phyloP scores from a whole-genome alignment of 2,329 filamentous ascomycete genomes.

The Fusarium pilosicola region DNA sequence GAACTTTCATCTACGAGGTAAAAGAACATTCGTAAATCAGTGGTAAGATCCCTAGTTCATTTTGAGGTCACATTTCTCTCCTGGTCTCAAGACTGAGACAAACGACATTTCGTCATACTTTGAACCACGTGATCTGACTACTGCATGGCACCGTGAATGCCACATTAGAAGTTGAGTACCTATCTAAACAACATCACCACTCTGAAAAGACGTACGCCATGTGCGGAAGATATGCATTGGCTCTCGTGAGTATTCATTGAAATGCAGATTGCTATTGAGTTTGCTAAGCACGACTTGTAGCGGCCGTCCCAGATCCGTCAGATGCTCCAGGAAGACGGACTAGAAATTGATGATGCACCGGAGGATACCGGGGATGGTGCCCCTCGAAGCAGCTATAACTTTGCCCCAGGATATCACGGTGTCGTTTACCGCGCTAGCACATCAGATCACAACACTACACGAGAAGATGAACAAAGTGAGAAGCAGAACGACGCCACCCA shows the following conservation, averaged over 20 bases:
- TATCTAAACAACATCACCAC: not conserved
- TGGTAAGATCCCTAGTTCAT: not conserved
- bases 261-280: not conserved
- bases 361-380: slow-evolving; percentile 71
- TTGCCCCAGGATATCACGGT: slow-evolving; percentile 87
- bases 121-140: slow-evolving; percentile 10
- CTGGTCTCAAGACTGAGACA: not conserved
- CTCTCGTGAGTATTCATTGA: slow-evolving; percentile 42
- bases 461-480: slow-evolving; percentile 33
- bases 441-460: slow-evolving; percentile 67
- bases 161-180: not conserved
- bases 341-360: slow-evolving; percentile 77
- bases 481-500: not conserved
- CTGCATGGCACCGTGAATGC: not conserved
- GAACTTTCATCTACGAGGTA: not conserved
- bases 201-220: slow-evolving; percentile 31
- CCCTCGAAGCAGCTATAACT: slow-evolving; percentile 85
- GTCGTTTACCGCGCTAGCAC: slow-evolving; percentile 85
- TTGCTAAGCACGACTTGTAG: slow-evolving; percentile 55
- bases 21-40: not conserved
- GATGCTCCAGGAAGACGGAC: slow-evolving; percentile 77
- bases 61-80: not conserved
- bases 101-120: slow-evolving; percentile 2
- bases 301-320: slow-evolving; percentile 79
- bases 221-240: slow-evolving; percentile 52